phyloP scores from a whole-genome alignment of 495 filamentous ascomycete genomes.

The Trichoderma orchidacearum region DNA sequence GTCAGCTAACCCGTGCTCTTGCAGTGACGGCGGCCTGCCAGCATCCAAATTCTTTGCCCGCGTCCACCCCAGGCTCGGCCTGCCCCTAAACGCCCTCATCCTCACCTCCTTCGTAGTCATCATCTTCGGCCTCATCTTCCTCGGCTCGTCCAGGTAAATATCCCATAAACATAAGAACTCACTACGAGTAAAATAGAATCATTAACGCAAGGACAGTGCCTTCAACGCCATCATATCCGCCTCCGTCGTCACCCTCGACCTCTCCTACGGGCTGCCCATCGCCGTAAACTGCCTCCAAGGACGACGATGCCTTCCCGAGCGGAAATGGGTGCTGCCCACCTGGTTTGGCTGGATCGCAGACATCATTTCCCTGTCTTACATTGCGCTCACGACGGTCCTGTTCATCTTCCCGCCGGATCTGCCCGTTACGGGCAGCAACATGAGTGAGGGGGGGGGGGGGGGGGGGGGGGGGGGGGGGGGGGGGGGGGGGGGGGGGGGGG shows the following conservation, averaged over 20 bases:
- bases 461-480: no score
- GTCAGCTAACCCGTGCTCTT: background rate
- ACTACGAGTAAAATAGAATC: no score
- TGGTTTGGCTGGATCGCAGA: background rate
- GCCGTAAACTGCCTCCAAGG: background rate
- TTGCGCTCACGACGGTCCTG: background rate
- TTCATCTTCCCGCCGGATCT: background rate
- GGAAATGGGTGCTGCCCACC: background rate
- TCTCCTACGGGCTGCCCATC: background rate
- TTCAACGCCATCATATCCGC: background rate
- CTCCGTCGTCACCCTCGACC: background rate
- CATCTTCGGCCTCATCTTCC: background rate
- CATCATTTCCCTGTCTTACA: background rate
- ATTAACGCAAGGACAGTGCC: background rate
- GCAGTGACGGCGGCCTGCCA: background rate
- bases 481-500: no score
- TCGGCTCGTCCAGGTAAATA: background rate
- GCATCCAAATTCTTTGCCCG: background rate
- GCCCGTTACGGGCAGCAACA: background rate
- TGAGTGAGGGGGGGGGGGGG: no score
- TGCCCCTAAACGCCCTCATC: background rate
- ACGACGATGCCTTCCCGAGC: background rate
- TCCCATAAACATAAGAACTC: no score
- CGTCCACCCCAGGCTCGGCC: background rate
- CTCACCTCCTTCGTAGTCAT: background rate